Evolutionary conservation across 208 protist genomes (phyloP), one percentile per base, ranked within the genome.

Genomic region (Porcisia hertigi): DNA sequence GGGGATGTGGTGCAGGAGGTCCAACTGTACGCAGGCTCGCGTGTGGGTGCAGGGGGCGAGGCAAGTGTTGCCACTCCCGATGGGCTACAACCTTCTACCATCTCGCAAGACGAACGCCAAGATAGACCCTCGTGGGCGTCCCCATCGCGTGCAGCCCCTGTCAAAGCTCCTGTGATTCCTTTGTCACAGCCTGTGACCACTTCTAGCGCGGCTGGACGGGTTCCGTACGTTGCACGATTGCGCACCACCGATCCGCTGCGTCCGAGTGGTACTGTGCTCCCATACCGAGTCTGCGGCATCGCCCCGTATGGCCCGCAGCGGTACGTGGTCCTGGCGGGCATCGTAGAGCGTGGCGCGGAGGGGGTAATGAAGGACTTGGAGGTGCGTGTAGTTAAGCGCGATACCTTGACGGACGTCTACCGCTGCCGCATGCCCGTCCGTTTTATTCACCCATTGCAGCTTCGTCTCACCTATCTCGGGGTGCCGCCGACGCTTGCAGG

Each of bases 361-460:
- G 88, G 81, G 45, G 77, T 73, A 47, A 81, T 91, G 69, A 80
- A 81, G 43, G 86, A 88, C 43, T 72, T 93, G 34, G 88, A 92
- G 73, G 84, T 95, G 57, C 91, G 91, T 49, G 83, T 95, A 23
- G 91, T 95, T 72, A 80, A 88, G 43, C 86, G 88, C 36, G 30
- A 14, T 14, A 81, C 83, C 12, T 81, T 92, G 59, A 25, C 54
- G 47, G 81, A 91, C 52, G 65, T 90, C 69, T 93, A 88, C 70
- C 86, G 88, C 14, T 88, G 85, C 20, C 81, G 85, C 52, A 77
- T 94, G 57, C 74, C 82, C 11, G 74, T 86, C 7, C 81, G 80
- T 30, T 86, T 88, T 67, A 86, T 80, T 20, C 89, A 94, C 77
- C 84, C 90, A 34, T 71, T 94, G 71, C 90, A 94, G 76, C 85